phyloP scores from a whole-genome alignment of 176 grass and related monocot species.

The Puccinellia tenuiflora region DNA sequence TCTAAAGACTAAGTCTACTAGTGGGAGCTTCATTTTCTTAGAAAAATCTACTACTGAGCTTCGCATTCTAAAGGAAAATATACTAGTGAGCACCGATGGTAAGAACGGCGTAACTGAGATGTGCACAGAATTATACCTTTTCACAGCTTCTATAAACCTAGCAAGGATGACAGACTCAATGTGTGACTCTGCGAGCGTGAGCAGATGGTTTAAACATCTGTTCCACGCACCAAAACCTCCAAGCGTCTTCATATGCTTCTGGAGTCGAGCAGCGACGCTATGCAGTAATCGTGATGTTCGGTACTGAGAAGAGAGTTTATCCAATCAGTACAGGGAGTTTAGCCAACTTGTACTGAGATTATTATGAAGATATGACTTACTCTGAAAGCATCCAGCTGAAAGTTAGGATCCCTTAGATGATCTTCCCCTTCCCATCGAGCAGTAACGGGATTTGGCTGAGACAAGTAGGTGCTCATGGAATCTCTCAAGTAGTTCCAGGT shows the following conservation, averaged over 20 bases:
- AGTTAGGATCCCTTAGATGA: conserved; percentile 90
- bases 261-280: conserved; percentile 78
- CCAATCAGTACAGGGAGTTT: neutral
- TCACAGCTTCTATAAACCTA: conserved; percentile 82
- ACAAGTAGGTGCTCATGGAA: conserved; percentile 86
- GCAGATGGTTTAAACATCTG: conserved; percentile 96
- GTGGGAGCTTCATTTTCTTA: neutral
- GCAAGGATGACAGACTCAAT: conserved; percentile 90
- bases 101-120: neutral
- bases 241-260: conserved; percentile 80
- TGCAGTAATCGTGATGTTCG: conserved; percentile 92
- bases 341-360: conserved; percentile 1
- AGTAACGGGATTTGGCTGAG: conserved; percentile 89
- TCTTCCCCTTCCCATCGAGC: conserved; percentile 92
- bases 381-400: conserved; percentile 96
- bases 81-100: neutral
- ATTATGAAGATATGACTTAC: conserved; percentile 31
- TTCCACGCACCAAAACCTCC: conserved; percentile 98
- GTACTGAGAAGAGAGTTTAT: conserved; percentile 46
- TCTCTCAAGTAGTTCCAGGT: conserved; percentile 99
- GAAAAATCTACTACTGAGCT: neutral
- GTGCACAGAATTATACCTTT: conserved; percentile 48
- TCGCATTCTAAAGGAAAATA: neutral
- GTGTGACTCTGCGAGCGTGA: conserved; percentile 87
- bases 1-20: neutral